phyloP scores from a whole-genome alignment of 2,329 filamentous ascomycete species.

The Fusarium sp. region DNA sequence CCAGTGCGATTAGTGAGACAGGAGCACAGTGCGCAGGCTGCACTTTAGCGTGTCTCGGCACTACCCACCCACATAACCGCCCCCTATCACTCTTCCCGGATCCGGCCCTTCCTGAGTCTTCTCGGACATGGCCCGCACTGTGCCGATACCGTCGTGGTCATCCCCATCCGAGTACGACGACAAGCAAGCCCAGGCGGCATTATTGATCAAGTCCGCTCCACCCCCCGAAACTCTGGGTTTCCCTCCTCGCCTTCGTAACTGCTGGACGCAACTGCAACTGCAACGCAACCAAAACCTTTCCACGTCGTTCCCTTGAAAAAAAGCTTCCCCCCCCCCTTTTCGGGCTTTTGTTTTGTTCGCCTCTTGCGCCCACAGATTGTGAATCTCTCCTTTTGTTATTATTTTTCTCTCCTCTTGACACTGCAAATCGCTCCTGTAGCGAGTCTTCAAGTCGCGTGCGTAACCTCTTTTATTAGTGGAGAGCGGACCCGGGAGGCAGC shows the following conservation, averaged over 20 bases:
- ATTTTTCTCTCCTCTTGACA: neutral
- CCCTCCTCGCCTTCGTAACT: constrained; percentile 39
- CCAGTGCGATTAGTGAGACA: constrained; percentile 2
- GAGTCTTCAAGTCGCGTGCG: constrained; percentile 11
- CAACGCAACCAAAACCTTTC: constrained; percentile 29
- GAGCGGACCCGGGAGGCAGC: constrained; percentile 41
- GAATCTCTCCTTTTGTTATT: constrained; percentile 19
- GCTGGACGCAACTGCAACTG: constrained; percentile 21
- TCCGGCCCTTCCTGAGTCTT: constrained; percentile 5
- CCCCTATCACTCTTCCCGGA: neutral
- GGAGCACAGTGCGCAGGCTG: constrained; percentile 22
- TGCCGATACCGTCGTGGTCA: constrained; percentile 11
- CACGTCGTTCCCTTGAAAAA: constrained; percentile 39
- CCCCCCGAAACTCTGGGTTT: constrained; percentile 16
- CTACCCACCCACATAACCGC: neutral
- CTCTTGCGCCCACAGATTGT: constrained; percentile 22
- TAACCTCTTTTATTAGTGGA: constrained; percentile 25
- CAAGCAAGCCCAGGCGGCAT: neutral
- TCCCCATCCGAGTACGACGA: constrained; percentile 24
- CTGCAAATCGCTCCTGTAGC: neutral
- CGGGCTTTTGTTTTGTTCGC: constrained; percentile 17
- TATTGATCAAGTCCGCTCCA: constrained; percentile 5
- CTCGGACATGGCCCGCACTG: constrained; percentile 24
- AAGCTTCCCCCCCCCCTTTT: constrained; percentile 21
- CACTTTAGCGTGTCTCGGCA: constrained; percentile 6